Conservation (phyloP, 495 filamentous ascomycete genomes). For the Xylaria curta region DNA sequence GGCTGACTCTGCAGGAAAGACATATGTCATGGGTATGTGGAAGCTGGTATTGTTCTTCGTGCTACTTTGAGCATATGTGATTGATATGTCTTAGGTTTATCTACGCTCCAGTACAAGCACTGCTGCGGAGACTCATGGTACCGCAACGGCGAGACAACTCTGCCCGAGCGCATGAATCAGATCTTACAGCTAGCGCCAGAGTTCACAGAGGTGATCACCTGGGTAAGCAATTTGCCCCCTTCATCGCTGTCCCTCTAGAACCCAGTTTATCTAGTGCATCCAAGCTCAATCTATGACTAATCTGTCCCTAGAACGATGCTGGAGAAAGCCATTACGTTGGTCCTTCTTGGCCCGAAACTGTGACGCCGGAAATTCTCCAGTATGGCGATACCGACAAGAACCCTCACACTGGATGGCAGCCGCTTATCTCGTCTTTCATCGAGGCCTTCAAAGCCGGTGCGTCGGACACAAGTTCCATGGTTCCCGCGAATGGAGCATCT, state of each 20-base stretch:
- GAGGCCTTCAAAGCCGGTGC: slow-evolving; percentile 43
- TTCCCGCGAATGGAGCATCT: slow-evolving; percentile 25
- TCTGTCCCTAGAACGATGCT: slow-evolving; percentile 41
- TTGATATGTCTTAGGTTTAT: slow-evolving; percentile 29
- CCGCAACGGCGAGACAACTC: slow-evolving; percentile 49
- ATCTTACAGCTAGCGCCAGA: slow-evolving; percentile 40
- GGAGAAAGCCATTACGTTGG: slow-evolving; percentile 57
- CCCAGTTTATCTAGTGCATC: neutral
- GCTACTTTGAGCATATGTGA: neutral
- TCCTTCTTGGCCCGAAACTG: slow-evolving; percentile 45
- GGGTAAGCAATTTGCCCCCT: slow-evolving; percentile 30
- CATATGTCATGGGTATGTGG: slow-evolving; percentile 45
- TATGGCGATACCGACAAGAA: slow-evolving; percentile 38
- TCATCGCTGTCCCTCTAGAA: neutral
- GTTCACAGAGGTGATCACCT: slow-evolving; percentile 45
- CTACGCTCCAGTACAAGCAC: slow-evolving; percentile 52
- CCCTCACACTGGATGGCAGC: slow-evolving; percentile 44
- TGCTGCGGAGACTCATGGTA: slow-evolving; percentile 46
- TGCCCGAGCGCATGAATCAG: slow-evolving; percentile 45
- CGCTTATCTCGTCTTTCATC: slow-evolving; percentile 44
- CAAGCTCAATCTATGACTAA: slow-evolving; percentile 19
- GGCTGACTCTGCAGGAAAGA: slow-evolving; percentile 38
- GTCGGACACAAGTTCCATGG: slow-evolving; percentile 21
- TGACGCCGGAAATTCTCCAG: slow-evolving; percentile 37
- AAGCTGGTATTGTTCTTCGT: slow-evolving; percentile 19